Base-by-base conservation (phyloP, 2,329 filamentous ascomycete genomes). In the Exophiala phaeomuriformis region DNA sequence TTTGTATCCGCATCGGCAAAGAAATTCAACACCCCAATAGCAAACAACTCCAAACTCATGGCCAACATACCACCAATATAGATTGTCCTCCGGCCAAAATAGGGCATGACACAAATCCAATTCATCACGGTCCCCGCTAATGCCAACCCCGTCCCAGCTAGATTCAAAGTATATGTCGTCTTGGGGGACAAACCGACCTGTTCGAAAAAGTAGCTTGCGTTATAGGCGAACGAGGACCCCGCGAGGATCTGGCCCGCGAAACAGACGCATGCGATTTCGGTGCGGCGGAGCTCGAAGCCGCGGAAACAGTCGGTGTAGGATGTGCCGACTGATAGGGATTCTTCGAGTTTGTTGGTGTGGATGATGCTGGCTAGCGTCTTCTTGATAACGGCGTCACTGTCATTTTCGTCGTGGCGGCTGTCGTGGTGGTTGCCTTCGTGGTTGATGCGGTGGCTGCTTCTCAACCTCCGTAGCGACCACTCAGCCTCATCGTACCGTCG, bases 141-240 rank as follows among this genome's bases (percentile, higher is more conserved):
- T 5, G 75, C 76, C 62, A 86, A 80, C 47, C 74, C 80, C 57
- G 84, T 83, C 65, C 83, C 77, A 50, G 82, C 82, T 4, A 73
- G 59, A 1, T 68, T 66, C 1, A 74, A 57, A 28, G 66, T 62
- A 62, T 72, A 75, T 0, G 71, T 64, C 5, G 64, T 61, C 5
- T 49, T 53, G 1, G 55, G 48, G n/a, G 58, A 48, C 12, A 73
- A 65, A 4, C 72, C 72, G 12, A 72, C 71, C 48, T 70, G 69
- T 40, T 72, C 62, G 63, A 77, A 76, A 67, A 77, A 77, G 60
- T 76, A 77, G 2, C 70, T 74, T 5, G 69, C 68, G 60, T 73
- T 75, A 32, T 71, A 71, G 5, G 75, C 69, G 33, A 75, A 67
- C 64, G 70, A 63, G 37, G 72, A 69, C 1, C 71, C 72, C 5